Evolutionary conservation across 345 rosid genomes (phyloP).

Genomic region (Syzygium grande): DNA sequence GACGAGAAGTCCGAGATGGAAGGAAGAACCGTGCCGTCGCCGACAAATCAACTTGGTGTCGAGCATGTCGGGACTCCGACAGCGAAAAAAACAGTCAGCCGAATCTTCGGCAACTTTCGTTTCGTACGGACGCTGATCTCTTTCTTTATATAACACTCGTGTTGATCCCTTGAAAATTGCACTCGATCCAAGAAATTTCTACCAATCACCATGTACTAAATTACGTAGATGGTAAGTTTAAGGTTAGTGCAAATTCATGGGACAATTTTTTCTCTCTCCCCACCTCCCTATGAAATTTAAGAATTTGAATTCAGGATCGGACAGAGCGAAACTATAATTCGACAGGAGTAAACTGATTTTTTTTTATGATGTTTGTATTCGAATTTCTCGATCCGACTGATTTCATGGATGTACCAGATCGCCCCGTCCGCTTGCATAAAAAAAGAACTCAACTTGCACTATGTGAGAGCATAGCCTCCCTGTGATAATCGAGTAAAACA

Average conservation of each 20-base stretch:
- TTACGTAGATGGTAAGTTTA: background rate
- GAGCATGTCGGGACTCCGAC: background rate
- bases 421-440: accelerated
- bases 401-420: background rate
- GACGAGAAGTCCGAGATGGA: background rate
- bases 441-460: background rate
- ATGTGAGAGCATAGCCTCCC: too few species aligned
- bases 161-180: background rate
- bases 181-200: background rate
- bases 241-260: background rate
- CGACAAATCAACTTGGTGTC: background rate
- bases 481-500: too few species aligned
- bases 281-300: background rate
- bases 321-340: background rate
- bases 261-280: background rate
- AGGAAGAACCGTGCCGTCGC: background rate
- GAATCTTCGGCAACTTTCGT: background rate
- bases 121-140: background rate
- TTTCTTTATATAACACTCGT: background rate
- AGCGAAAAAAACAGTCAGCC: background rate
- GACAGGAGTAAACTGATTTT: background rate
- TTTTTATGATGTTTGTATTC: background rate
- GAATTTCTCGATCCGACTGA: background rate
- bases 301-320: background rate
- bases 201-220: background rate